phyloP scores from a whole-genome alignment of 805 yeast species.

The Saturnispora saitoi region DNA sequence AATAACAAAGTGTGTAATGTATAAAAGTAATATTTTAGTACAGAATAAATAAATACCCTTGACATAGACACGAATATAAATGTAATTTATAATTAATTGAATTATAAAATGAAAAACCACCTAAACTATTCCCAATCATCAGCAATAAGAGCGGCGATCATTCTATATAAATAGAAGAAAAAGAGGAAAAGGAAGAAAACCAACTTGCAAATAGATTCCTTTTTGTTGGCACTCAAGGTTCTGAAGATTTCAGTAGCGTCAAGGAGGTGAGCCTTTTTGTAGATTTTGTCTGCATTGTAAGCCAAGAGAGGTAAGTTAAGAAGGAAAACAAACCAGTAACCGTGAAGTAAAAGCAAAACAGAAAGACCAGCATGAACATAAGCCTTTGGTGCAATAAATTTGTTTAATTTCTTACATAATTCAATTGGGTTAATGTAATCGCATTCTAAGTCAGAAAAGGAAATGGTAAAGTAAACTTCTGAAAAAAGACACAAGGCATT shows the following conservation, averaged over 20 bases:
- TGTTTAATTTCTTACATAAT: constrained; percentile 85
- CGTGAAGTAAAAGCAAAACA: constrained; percentile 65
- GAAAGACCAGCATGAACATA: constrained; percentile 68
- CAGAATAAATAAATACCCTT: background rate
- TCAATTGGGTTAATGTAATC: constrained; percentile 98
- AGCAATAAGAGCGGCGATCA: constrained; percentile 86
- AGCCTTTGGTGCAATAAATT: constrained; percentile 86
- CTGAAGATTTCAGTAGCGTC: constrained; percentile 98
- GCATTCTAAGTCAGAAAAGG: constrained; percentile 90
- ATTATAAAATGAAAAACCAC: background rate
- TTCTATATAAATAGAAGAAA: constrained; percentile 91
- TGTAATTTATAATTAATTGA: background rate
- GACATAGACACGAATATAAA: background rate
- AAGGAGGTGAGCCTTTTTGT: constrained; percentile 72
- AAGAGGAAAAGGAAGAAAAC: constrained; percentile 88
- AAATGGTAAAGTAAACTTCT: constrained; percentile 91
- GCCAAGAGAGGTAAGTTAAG: constrained; percentile 78
- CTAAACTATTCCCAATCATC: constrained; percentile 34
- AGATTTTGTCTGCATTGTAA: constrained; percentile 72
- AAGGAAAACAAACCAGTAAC: constrained; percentile 86
- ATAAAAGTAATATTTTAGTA: background rate
- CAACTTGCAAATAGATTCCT: constrained; percentile 81
- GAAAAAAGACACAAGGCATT: constrained; percentile 84
- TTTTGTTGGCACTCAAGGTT: constrained; percentile 86
- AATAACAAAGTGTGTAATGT: background rate